phyloP scores from a whole-genome alignment of 1,284 basidiomycete species.

The Cryptococcus sp. region DNA sequence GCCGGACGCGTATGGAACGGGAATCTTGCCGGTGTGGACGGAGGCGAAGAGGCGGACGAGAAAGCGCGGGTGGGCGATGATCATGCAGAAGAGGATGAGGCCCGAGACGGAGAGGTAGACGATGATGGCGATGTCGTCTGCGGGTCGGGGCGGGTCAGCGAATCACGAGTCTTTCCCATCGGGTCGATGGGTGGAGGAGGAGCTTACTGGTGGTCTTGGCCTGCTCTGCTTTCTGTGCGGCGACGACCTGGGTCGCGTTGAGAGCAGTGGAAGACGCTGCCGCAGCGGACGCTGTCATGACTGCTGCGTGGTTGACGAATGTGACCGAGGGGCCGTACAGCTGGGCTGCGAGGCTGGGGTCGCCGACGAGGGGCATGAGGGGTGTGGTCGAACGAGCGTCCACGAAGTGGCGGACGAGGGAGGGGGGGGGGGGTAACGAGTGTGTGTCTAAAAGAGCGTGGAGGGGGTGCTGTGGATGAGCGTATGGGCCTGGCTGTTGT shows the following conservation, averaged over 20 bases:
- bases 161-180: too few relatives aligned
- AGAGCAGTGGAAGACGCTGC: not conserved
- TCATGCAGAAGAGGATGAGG: constrained; percentile 32
- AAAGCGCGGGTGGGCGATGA: constrained; percentile 42
- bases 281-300: not conserved
- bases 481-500: not conserved
- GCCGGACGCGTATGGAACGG: not conserved
- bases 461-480: not conserved
- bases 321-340: constrained; percentile 8
- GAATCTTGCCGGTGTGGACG: not conserved
- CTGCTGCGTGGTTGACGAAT: constrained; percentile 1
- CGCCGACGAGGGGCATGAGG: constrained; percentile 31
- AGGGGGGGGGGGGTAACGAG: not conserved
- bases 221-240: constrained; percentile 14
- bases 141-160: not conserved
- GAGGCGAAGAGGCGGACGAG: constrained; percentile 44
- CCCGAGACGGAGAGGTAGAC: constrained; percentile 28
- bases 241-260: constrained; percentile 13
- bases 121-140: constrained; percentile 26
- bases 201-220: constrained; percentile 13
- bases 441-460: not conserved
- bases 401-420: too few relatives aligned
- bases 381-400: not conserved
- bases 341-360: constrained; percentile 12
- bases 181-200: not conserved